Percentiles rank a stretch among this genome's conserved stretches.
These are phyloP conservation scores for Rutidosis leptorrhynchoides DNA, from an alignment of 129 eudicot species.

Conservation along the genomic window DNA sequence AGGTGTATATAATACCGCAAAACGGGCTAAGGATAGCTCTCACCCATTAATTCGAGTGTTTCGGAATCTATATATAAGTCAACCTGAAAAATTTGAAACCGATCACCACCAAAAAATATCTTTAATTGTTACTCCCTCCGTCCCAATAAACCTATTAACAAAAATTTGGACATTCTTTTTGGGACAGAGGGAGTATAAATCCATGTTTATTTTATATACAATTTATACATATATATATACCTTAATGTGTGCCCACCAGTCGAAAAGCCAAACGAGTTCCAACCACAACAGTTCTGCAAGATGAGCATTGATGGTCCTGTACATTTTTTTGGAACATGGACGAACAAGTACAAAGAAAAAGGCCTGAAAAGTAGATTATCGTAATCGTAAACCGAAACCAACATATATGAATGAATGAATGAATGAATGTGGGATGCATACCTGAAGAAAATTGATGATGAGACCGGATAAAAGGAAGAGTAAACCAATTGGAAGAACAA, in stretches of 20 bases:
- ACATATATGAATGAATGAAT: neutral
- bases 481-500: conserved; percentile 63
- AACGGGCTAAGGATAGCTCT: conserved; percentile 20
- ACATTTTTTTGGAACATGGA: conserved; percentile 52
- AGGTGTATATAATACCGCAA: conserved; percentile 10
- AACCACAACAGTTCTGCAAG: conserved; percentile 65
- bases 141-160: too few species aligned
- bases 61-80: conserved; percentile 63
- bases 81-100: conserved; percentile 44
- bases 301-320: conserved; percentile 62
- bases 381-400: neutral
- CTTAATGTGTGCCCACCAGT: conserved; percentile 97
- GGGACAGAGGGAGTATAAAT: too few species aligned
- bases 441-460: conserved; percentile 71
- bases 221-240: too few species aligned
- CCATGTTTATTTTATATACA: neutral
- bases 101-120: neutral
- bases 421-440: conserved; percentile 14
- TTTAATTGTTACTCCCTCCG: neutral
- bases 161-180: too few species aligned
- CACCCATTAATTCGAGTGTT: conserved; percentile 72
- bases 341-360: conserved; percentile 51
- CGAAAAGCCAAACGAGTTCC: conserved; percentile 80
- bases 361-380: conserved; percentile 50
- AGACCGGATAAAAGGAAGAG: conserved; percentile 71